These are phyloP conservation scores for Taphrina populina DNA, from an alignment of 1,139 yeast genomes.

Conservation along the genomic window DNA sequence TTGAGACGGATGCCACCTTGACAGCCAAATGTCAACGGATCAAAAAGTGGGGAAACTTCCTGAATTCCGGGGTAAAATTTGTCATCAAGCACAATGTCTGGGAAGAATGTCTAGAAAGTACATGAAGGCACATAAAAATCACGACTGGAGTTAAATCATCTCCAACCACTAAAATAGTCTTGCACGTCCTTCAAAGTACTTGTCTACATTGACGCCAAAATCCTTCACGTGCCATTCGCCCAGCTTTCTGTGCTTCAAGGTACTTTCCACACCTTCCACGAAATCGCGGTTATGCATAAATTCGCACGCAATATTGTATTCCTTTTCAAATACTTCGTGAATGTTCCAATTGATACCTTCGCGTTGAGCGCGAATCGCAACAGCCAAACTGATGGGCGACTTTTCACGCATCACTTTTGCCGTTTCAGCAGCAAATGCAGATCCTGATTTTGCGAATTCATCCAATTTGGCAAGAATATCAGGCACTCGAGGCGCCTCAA, in stretches of 20 bases:
- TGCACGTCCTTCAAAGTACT: conserved; percentile 26
- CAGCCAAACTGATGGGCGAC: conserved; percentile 77
- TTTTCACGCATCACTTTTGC: conserved; percentile 56
- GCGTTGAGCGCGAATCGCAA: conserved; percentile 68
- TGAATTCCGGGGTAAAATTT: no score
- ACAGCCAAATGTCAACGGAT: no score
- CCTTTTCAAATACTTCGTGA: conserved; percentile 66
- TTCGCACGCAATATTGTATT: conserved; percentile 73
- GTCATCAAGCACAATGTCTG: no score
- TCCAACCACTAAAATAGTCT: conserved; percentile 24
- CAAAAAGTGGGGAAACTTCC: no score
- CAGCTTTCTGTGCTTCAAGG: conserved; percentile 50
- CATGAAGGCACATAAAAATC: no score
- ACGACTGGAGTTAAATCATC: no score
- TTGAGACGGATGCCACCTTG: no score
- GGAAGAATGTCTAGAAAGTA: no score
- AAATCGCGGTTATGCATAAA: conserved; percentile 67
- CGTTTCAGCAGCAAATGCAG: conserved; percentile 66
- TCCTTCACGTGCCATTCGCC: conserved; percentile 28
- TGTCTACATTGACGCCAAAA: conserved; percentile 29
- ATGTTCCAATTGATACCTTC: conserved; percentile 62
- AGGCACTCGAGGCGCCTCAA: conserved; percentile 58
- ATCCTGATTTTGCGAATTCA: conserved; percentile 53
- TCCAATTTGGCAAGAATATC: conserved; percentile 60
- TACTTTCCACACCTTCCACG: conserved; percentile 71